phyloP scores from a whole-genome alignment of 139 green algal species.

The Ettlia oleoabundans region DNA sequence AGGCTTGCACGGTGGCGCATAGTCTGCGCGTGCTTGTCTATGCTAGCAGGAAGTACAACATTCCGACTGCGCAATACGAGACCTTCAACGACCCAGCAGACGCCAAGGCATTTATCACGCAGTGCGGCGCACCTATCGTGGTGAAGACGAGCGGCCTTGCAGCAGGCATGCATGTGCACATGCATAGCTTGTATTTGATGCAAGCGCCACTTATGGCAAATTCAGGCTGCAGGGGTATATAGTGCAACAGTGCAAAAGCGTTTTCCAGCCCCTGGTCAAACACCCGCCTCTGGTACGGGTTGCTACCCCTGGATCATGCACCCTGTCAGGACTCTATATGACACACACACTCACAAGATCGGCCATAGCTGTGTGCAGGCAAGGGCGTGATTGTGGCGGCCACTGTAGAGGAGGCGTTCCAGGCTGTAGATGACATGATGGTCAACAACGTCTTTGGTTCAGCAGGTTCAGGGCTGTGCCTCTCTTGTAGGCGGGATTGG shows the following conservation, averaged over 20 bases:
- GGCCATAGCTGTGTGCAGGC: constrained; percentile 68
- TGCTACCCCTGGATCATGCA: too few species aligned
- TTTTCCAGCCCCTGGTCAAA: too few species aligned
- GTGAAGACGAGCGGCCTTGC: constrained; percentile 97
- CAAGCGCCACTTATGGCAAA: too few species aligned
- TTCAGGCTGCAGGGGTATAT: too few species aligned
- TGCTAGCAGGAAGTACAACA: constrained; percentile 90
- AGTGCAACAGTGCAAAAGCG: too few species aligned
- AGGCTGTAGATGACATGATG: constrained; percentile 93
- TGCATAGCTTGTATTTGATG: too few species aligned
- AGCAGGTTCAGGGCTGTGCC: constrained; percentile 67
- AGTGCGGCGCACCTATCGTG: constrained; percentile 90
- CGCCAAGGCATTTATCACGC: constrained; percentile 82
- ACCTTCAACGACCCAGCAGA: constrained; percentile 75
- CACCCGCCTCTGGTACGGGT: too few species aligned
- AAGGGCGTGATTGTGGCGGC: constrained; percentile 94
- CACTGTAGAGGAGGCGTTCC: constrained; percentile 77
- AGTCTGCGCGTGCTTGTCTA: too few species aligned
- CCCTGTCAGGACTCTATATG: too few species aligned
- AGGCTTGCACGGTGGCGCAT: too few species aligned
- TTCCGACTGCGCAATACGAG: constrained; percentile 91
- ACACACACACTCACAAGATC: too few species aligned
- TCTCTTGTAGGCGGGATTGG: not conserved
- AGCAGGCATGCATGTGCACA: constrained; percentile 75
- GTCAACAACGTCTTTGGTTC: constrained; percentile 76